These are phyloP conservation scores for Colletotrichum incanum DNA, from an alignment of 2,329 filamentous ascomycete genomes.

Conservation along the genomic window DNA sequence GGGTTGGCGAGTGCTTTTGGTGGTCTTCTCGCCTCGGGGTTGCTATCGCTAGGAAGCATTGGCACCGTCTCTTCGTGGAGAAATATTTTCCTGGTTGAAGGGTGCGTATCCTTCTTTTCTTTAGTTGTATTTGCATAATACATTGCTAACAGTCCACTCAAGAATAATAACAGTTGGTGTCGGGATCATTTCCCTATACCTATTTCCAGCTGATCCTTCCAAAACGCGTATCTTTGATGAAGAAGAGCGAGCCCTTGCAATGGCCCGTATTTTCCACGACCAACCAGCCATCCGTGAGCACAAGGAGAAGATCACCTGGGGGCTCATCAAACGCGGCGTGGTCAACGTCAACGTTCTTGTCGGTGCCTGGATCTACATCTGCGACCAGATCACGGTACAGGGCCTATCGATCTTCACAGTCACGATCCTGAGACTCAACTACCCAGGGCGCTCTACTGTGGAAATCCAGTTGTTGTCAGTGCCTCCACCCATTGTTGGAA, in stretches of 20 bases:
- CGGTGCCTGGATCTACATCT: conserved; percentile 47
- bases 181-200: conserved; percentile 61
- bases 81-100: conserved; percentile 67
- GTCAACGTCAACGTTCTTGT: conserved; percentile 48
- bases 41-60: conserved; percentile 46
- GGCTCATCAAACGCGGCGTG: conserved; percentile 43
- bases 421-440: conserved; percentile 69
- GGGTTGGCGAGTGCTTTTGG: conserved; percentile 78
- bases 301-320: conserved; percentile 45
- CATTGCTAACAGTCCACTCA: neutral
- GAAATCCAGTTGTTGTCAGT: conserved; percentile 49
- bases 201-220: conserved; percentile 45
- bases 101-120: conserved; percentile 9
- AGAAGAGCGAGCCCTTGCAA: conserved; percentile 75
- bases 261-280: conserved; percentile 73
- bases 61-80: conserved; percentile 64
- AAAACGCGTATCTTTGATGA: conserved; percentile 58
- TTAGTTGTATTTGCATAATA: neutral
- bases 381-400: conserved; percentile 70
- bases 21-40: conserved; percentile 69
- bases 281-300: conserved; percentile 48
- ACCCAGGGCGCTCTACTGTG: conserved; percentile 46
- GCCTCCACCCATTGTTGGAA: conserved; percentile 47
- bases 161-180: conserved; percentile 71
- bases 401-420: conserved; percentile 77